A percentile compares a stretch with the other conserved stretches of the same genome.
Conservation (phyloP, 169 alveolate genomes). For the Besnoitia besnoiti region DNA sequence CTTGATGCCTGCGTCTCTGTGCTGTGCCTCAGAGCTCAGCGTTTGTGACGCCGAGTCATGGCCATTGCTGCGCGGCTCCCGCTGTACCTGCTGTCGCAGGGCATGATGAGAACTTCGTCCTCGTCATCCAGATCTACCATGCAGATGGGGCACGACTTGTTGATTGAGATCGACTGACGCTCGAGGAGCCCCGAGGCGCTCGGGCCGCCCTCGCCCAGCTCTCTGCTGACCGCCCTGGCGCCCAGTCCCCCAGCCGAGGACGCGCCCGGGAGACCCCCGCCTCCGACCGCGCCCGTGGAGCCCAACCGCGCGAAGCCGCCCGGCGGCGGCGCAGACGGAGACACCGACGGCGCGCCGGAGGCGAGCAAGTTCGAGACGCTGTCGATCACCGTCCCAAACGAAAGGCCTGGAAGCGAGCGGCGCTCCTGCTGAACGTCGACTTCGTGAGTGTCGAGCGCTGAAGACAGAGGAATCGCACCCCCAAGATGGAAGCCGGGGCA, state of each 20-base stretch:
- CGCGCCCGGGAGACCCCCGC: not conserved
- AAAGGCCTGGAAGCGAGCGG: constrained; percentile 10
- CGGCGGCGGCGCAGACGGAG: not conserved
- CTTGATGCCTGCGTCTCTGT: too few relatives aligned
- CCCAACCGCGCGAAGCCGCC: not conserved
- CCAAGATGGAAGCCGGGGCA: too few relatives aligned
- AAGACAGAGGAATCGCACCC: not conserved
- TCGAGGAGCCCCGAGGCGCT: constrained; percentile 13
- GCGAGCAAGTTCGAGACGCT: constrained; percentile 34
- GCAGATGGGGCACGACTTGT: constrained; percentile 52
- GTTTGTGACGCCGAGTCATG: too few relatives aligned
- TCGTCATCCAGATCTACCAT: constrained; percentile 48
- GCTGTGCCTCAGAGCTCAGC: not conserved
- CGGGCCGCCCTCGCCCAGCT: not conserved
- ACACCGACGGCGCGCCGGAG: not conserved
- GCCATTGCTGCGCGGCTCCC: too few relatives aligned
- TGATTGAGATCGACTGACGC: constrained; percentile 36
- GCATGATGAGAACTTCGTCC: constrained; percentile 53
- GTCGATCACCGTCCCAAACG: constrained; percentile 3
- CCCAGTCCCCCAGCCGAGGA: not conserved
- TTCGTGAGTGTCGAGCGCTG: constrained; percentile 28
- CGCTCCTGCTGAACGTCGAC: constrained; percentile 24
- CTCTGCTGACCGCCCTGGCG: not conserved
- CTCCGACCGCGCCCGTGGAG: not conserved
- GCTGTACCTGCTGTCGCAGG: constrained; percentile 57